Conservation (phyloP, 1,284 basidiomycete species). For the Cryptococcus depauperatus region DNA sequence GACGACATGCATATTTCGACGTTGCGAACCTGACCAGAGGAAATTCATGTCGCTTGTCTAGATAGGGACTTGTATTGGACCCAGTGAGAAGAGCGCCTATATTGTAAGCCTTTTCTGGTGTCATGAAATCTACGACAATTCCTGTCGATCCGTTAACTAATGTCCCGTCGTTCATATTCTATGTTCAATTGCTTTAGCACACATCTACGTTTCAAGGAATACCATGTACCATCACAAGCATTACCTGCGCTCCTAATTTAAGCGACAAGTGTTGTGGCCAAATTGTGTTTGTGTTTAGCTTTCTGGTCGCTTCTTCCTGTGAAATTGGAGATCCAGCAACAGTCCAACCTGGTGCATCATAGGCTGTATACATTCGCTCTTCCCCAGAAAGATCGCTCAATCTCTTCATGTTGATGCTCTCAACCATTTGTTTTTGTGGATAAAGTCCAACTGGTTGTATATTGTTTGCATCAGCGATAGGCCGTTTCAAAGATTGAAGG, state of each 20-base stretch:
- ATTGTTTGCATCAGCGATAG: slow-evolving; percentile 23
- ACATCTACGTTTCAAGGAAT: neutral
- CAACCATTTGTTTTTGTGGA: slow-evolving; percentile 24
- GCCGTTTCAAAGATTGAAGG: slow-evolving; percentile 16
- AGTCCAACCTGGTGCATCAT: slow-evolving; percentile 21
- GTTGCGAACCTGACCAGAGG: slow-evolving; percentile 32
- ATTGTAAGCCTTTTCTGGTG: slow-evolving; percentile 9
- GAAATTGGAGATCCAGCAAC: slow-evolving; percentile 15
- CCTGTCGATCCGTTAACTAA: slow-evolving; percentile 24
- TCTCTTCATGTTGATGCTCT: slow-evolving; percentile 19
- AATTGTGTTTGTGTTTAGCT: slow-evolving; percentile 24
- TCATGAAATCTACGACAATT: slow-evolving; percentile 20
- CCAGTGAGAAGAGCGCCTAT: too few relatives aligned
- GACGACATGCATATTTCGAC: slow-evolving; percentile 11
- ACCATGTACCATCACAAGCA: slow-evolving; percentile 31
- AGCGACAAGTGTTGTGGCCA: slow-evolving; percentile 23
- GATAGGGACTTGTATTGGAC: too few relatives aligned
- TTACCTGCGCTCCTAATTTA: slow-evolving; percentile 34
- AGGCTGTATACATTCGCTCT: slow-evolving; percentile 11
- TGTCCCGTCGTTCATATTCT: slow-evolving; percentile 21
- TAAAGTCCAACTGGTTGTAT: slow-evolving; percentile 35
- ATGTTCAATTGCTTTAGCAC: neutral
- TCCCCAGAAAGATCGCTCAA: slow-evolving; percentile 16
- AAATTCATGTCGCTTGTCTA: too few relatives aligned
- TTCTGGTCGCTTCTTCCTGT: slow-evolving; percentile 16